Base-by-base conservation (phyloP, 2,329 filamentous ascomycete genomes). In the Fonsecaea pugnacius region DNA sequence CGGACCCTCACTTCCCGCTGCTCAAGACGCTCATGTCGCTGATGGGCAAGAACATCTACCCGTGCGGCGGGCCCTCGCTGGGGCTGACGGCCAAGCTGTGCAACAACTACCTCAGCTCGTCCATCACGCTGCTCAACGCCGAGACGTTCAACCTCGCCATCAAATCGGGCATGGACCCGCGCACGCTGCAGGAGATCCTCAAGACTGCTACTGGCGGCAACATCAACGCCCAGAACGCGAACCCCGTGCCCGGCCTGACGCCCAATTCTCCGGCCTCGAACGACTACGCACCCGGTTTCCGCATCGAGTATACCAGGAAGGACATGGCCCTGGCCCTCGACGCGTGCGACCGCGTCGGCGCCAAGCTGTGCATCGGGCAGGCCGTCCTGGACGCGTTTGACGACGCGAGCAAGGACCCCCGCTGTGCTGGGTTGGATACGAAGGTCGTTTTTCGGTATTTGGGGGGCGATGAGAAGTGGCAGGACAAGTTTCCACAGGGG, bases 61-160 rank as follows among this genome's bases (percentile, higher is more conserved):
- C 83, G 5, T 87, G 85, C 67, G 85, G 85, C 3, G 83, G 80
- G 0, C 79, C 83, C 0, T 81, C 80, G 0, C 76, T 86, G 0
- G 85, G 85, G 0, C 78, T 87, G 4, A 80, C 83, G 0, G 84
- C 85, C 0, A 87, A 87, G 73, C 74, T 87, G 3, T 84, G 80
- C 60, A 87, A 87, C 70, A 87, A 87, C 69, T 87, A 87, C 72
- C 79, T 83, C 54, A 85, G 81, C 0, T 84, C 83, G 1, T 74
- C 86, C 16, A 86, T 87, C 63, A 81, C 84, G 3, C 84, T 87
- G 58, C 84, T 84, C 0, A 80, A 77, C 52, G 78, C 82, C 0
- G 85, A 87, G 71, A 83, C 84, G 0, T 82, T 87, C 76, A 82
- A 86, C 64, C 84, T 87, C 71, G 84, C 84, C 0, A 87, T 87